Conservation (phyloP, 495 filamentous ascomycete genomes). For the Astrocystis sublimbata region DNA sequence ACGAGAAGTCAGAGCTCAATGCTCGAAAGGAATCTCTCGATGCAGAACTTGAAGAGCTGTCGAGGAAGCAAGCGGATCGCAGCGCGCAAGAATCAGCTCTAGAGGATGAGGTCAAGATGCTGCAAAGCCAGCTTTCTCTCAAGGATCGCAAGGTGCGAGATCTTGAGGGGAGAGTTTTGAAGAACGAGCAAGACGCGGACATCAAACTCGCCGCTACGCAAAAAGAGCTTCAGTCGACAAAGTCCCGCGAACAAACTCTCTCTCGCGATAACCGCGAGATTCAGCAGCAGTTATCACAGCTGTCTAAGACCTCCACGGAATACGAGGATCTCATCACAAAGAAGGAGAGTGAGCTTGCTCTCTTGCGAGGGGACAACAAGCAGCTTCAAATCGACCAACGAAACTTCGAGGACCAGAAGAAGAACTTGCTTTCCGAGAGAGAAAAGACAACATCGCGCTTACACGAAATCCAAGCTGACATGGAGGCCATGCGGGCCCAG, state of each 20-base stretch:
- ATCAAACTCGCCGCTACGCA: slow-evolving; percentile 77
- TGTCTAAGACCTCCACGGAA: slow-evolving; percentile 87
- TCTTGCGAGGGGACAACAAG: slow-evolving; percentile 80
- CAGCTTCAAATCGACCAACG: slow-evolving; percentile 76
- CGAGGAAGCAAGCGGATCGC: slow-evolving; percentile 65
- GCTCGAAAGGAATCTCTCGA: slow-evolving; percentile 68
- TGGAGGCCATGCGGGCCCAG: slow-evolving; percentile 82
- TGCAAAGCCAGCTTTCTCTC: slow-evolving; percentile 84
- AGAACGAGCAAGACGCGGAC: slow-evolving; percentile 86
- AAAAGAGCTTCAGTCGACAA: slow-evolving; percentile 76
- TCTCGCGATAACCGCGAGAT: slow-evolving; percentile 80
- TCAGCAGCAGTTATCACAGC: slow-evolving; percentile 78
- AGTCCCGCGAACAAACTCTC: slow-evolving; percentile 71
- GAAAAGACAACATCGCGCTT: slow-evolving; percentile 77
- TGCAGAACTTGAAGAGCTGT: slow-evolving; percentile 63
- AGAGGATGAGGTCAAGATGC: slow-evolving; percentile 81
- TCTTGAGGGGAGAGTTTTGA: slow-evolving; percentile 78
- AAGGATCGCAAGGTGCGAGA: slow-evolving; percentile 92
- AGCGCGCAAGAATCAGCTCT: slow-evolving; percentile 72
- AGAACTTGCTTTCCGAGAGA: slow-evolving; percentile 66
- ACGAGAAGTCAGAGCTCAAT: slow-evolving; percentile 75
- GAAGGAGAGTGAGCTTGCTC: slow-evolving; percentile 89
- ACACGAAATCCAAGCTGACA: slow-evolving; percentile 81
- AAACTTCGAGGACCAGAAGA: slow-evolving; percentile 73
- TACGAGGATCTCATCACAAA: slow-evolving; percentile 91